phyloP scores from a whole-genome alignment of 2,329 filamentous ascomycete species.

The Calonectria fujianensis region DNA sequence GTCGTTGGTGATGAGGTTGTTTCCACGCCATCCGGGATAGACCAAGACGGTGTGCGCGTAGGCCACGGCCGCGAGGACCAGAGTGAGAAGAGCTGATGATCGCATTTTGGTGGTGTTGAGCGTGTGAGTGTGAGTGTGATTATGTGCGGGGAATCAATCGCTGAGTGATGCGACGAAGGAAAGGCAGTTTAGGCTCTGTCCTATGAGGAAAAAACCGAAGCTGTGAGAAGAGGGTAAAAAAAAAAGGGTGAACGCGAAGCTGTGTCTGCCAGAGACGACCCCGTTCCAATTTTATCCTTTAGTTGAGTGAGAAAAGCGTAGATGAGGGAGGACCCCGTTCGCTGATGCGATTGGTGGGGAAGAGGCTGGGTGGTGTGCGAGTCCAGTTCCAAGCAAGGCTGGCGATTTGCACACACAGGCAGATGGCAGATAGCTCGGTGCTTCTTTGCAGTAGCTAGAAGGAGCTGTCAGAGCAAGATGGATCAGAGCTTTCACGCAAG shows the following conservation, averaged over 20 bases:
- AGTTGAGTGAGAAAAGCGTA: neutral
- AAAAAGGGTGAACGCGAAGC: neutral
- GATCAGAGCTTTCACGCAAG: constrained; percentile 2
- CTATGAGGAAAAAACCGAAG: neutral
- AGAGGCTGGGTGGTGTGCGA: constrained; percentile 1
- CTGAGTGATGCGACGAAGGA: constrained; percentile 5
- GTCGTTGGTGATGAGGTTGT: constrained; percentile 87
- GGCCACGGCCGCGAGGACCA: constrained; percentile 69
- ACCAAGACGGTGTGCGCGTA: constrained; percentile 88
- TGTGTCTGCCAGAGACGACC: constrained; percentile 38
- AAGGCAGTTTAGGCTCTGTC: neutral
- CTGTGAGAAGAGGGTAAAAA: neutral
- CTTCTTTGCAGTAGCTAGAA: neutral
- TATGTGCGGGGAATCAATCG: neutral
- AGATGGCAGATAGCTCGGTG: neutral
- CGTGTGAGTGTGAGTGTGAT: constrained; percentile 6
- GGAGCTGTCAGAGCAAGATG: neutral
- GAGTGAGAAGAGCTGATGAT: constrained; percentile 63
- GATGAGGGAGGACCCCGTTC: neutral
- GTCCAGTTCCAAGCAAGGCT: constrained; percentile 2
- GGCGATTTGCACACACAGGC: constrained; percentile 3
- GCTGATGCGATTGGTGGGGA: constrained; percentile 22
- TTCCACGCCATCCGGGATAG: constrained; percentile 90
- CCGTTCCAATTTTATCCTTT: constrained; percentile 7
- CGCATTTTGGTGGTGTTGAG: constrained; percentile 63